Base-by-base conservation (phyloP, 352 stramenopile genomes). In the Blastocystis sp. region DNA sequence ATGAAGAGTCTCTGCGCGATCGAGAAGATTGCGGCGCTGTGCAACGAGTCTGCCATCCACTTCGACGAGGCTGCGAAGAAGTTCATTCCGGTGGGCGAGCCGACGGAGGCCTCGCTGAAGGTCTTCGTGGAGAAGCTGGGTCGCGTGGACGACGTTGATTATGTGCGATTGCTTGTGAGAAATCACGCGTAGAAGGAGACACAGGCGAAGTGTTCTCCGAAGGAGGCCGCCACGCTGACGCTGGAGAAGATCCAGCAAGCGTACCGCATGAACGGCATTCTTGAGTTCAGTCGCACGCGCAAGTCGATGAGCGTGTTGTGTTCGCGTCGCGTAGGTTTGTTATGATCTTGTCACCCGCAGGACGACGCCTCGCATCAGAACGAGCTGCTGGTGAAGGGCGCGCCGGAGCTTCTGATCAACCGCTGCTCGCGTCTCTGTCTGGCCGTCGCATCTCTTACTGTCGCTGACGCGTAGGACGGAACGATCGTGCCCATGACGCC, bases 251-350 rank as follows among this genome's bases (percentile, higher is more conserved):
- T 49, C 87, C 57, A 24, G 38, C 32, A 67, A 16, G 11, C 92
- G 87, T 92, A 95, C 91, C 92, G 93, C 79, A 94, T 95, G 87
- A 88, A 93, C 29, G 95, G 94, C 44, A 97, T 95, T 53, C 89
- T 98, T 7, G 95, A 98, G 88, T 98, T 98, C 87, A 96, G 91
- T 71, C 92, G 96, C 14, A 93, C 98, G 88, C 92, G 95, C 63
- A 99, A 99, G 90, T 97, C 92, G 42, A 98, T 98, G 95, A 97
- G 93, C 69, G 94, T 98, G 56, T 88, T 98, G 11, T 94, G 90
- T 88, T 71, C 90, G 11, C 79, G 48, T 27, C 34, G 42, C 4
- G 61, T 73, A 32, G 24, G 38, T 16, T 6, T 27, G 32, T 1
- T 24, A 44, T 6, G 1, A 2, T 6, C 1, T 3, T 11, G 3